Evolutionary conservation across 805 yeast genomes (phyloP), one percentile per base, ranked within the genome.

Genomic region (Lipomyces japonicus): DNA sequence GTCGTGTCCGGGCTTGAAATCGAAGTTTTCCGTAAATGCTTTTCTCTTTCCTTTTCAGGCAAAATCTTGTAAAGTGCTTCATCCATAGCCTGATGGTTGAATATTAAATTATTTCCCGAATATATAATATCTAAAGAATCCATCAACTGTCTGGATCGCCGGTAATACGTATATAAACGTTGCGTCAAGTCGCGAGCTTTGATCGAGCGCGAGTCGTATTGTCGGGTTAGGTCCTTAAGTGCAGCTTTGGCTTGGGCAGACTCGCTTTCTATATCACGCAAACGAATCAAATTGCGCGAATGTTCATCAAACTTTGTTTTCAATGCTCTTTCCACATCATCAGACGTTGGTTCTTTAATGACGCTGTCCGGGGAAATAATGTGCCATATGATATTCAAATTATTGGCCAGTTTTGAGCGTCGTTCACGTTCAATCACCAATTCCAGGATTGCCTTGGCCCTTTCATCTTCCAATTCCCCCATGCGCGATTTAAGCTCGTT

Each of bases 101-200:
- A 42, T 10, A 40, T 44, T 49, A 52, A 50, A 25, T 37, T 26
- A n/a, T 31, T 25, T 2, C 50, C 44, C 5, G 46, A 18, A 28
- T 40, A 52, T 7, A 39, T 28, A 21, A 52, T 52, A 4, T 46
- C 46, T 12, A 52, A 24, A 4, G 30, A 23, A 10, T 49, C 50
- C 57, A 52, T 52, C 3, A 56, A 44, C 34, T 46, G 53, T 6
- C 54, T 42, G 10, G 55, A 44, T 10, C 69, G 62, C 36, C 55
- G 46, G 41, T 66, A 63, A 12, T 61, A 57, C 3, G 68, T 64
- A 44, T 63, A 67, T 24, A 73, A 60, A 25, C 71, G 60, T 34
- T 70, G 72, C 43, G 76, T 71, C 47, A 80, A 55, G 40, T 73
- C 77, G 40, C 71, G 68, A 14, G 77, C 61, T 50, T 75, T 74